Conservation (phyloP, 805 yeast genomes). For the Ogataea pignaliae region DNA sequence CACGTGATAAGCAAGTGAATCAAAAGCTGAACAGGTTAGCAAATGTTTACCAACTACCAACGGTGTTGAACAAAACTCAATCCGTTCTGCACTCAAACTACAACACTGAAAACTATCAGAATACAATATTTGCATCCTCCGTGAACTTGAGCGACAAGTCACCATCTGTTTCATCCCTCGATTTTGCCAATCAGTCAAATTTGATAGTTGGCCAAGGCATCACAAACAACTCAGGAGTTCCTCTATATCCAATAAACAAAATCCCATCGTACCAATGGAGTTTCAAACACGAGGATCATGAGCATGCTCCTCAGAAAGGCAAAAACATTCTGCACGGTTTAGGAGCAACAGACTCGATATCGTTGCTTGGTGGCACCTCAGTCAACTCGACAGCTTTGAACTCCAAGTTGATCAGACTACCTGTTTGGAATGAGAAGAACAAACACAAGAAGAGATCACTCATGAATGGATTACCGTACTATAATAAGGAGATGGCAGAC, state of each 20-base stretch:
- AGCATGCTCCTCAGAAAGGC: conserved; percentile 17
- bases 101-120: conserved; percentile 18
- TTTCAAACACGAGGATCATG: conserved; percentile 28
- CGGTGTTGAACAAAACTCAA: conserved; percentile 10
- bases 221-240: conserved; percentile 29
- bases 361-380: conserved; percentile 24
- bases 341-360: conserved; percentile 21
- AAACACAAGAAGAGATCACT: conserved; percentile 18
- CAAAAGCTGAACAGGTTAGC: conserved; percentile 17
- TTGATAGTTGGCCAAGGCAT: conserved; percentile 33
- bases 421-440: conserved; percentile 16
- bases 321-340: conserved; percentile 24
- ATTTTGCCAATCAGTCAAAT: conserved; percentile 15
- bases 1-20: conserved; percentile 11
- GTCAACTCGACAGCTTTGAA: conserved; percentile 23
- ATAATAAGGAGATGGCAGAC: conserved; percentile 26
- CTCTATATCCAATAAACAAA: conserved; percentile 27
- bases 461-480: conserved; percentile 42
- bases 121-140: conserved; percentile 21
- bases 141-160: conserved; percentile 17
- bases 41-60: conserved; percentile 20
- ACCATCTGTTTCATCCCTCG: conserved; percentile 12
- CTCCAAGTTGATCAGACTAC: conserved; percentile 26
- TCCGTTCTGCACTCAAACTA: conserved; percentile 17
- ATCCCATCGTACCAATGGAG: conserved; percentile 32